These are phyloP conservation scores for Strigomonas culicis DNA, from an alignment of 208 protist species.

Conservation along the genomic window DNA sequence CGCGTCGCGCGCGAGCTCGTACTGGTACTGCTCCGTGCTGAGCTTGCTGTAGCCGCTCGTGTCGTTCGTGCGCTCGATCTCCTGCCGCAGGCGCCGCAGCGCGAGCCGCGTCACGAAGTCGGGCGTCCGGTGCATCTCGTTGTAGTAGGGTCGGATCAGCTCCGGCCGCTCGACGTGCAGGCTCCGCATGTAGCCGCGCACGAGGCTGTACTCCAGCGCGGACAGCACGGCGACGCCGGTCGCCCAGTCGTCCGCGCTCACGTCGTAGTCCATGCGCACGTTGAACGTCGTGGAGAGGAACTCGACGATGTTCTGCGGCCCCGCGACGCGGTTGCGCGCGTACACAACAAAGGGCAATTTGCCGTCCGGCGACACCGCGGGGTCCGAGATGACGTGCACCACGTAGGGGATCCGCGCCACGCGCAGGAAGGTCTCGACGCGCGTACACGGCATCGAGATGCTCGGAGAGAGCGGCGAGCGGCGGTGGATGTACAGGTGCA, in stretches of 20 bases:
- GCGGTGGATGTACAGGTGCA: slow-evolving; percentile 50
- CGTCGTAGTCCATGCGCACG: slow-evolving; percentile 30
- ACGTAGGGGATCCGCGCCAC: slow-evolving; percentile 52
- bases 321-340: slow-evolving; percentile 24
- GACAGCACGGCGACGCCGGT: slow-evolving; percentile 33
- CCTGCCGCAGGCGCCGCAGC: slow-evolving; percentile 24
- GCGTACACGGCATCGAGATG: slow-evolving; percentile 38
- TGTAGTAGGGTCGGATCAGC: slow-evolving; percentile 30
- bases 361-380: slow-evolving; percentile 25
- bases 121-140: slow-evolving; percentile 26
- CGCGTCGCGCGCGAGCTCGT: slow-evolving; percentile 38
- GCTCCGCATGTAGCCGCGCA: slow-evolving; percentile 36
- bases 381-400: slow-evolving; percentile 31
- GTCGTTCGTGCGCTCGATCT: slow-evolving; percentile 16
- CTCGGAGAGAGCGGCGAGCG: slow-evolving; percentile 44
- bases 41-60: slow-evolving; percentile 36
- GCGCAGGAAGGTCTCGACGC: slow-evolving; percentile 54
- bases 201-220: slow-evolving; percentile 40
- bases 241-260: slow-evolving; percentile 36
- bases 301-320: slow-evolving; percentile 29
- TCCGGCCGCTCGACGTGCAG: slow-evolving; percentile 35
- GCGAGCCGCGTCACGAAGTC: slow-evolving; percentile 28
- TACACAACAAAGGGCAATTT: slow-evolving; percentile 50
- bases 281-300: slow-evolving; percentile 34
- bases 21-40: slow-evolving; percentile 46